Percentiles rank a stretch among this genome's conserved stretches.
phyloP scores from a whole-genome alignment of 139 green algal species.

The Trebouxia sp. region DNA sequence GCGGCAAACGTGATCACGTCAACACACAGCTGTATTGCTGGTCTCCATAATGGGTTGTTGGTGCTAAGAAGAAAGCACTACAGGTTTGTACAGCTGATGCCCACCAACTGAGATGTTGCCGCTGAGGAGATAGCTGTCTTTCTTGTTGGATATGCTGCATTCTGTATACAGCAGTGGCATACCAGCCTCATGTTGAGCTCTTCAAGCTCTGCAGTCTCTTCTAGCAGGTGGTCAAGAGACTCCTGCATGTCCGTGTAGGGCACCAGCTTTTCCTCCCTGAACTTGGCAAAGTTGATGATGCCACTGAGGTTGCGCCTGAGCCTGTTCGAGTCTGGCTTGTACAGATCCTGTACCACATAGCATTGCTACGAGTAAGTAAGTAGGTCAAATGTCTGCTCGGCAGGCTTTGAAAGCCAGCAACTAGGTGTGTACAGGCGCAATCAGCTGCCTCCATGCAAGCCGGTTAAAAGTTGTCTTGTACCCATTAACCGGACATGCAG shows the following conservation, averaged over 20 bases:
- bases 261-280: conserved; percentile 87
- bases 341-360: conserved; percentile 70
- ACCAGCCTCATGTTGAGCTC: conserved; percentile 57
- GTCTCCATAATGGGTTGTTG: too few species aligned
- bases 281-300: conserved; percentile 96
- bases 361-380: too few species aligned
- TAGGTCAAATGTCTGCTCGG: too few species aligned
- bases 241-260: conserved; percentile 70
- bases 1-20: too few species aligned
- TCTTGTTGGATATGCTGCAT: not conserved
- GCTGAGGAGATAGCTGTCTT: not conserved
- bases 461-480: too few species aligned
- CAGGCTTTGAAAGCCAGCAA: too few species aligned
- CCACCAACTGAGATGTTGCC: too few species aligned
- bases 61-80: too few species aligned
- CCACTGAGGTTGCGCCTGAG: conserved; percentile 82
- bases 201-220: conserved; percentile 44
- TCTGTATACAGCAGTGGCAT: not conserved
- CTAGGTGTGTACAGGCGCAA: not conserved
- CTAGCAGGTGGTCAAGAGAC: conserved; percentile 46
- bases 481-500: too few species aligned
- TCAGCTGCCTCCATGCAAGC: not conserved
- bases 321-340: conserved; percentile 81
- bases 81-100: too few species aligned
- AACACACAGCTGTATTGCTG: too few species aligned